These are phyloP conservation scores for Lachancea kluyveri DNA, from an alignment of 805 yeast genomes.

Conservation along the genomic window DNA sequence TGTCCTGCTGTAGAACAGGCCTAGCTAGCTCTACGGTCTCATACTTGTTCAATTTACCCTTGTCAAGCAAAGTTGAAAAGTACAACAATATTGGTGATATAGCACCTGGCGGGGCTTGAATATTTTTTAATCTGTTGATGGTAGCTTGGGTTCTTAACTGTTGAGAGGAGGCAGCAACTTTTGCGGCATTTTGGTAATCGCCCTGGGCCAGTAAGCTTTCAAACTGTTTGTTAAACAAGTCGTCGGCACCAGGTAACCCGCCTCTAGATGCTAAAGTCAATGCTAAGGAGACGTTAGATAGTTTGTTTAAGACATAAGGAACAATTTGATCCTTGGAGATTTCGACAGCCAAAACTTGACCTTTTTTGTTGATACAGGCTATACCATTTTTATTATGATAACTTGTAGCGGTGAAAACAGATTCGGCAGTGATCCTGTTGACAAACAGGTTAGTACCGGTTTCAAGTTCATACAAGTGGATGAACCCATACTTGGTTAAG, in stretches of 20 bases:
- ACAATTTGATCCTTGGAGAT: slow-evolving; percentile 77
- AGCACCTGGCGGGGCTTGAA: slow-evolving; percentile 90
- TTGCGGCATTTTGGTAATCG: slow-evolving; percentile 88
- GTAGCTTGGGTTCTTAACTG: slow-evolving; percentile 92
- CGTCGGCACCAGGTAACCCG: slow-evolving; percentile 96
- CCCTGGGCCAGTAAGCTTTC: slow-evolving; percentile 78
- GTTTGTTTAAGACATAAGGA: slow-evolving; percentile 81
- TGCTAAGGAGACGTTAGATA: slow-evolving; percentile 83
- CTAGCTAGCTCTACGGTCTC: slow-evolving; percentile 93
- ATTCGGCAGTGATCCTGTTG: slow-evolving; percentile 93
- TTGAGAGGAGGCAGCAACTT: slow-evolving; percentile 92
- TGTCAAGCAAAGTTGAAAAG: slow-evolving; percentile 84
- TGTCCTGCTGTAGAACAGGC: slow-evolving; percentile 93
- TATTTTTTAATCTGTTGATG: slow-evolving; percentile 81
- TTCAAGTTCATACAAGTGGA: slow-evolving; percentile 91
- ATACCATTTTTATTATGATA: slow-evolving; percentile 75
- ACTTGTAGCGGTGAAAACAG: slow-evolving; percentile 82
- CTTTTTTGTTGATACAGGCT: slow-evolving; percentile 87
- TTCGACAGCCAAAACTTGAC: slow-evolving; percentile 92
- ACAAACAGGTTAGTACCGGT: slow-evolving; percentile 89
- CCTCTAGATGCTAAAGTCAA: slow-evolving; percentile 88
- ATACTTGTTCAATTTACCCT: slow-evolving; percentile 84
- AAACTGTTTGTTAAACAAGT: slow-evolving; percentile 84
- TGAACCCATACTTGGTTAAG: slow-evolving; percentile 93
- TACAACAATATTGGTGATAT: slow-evolving; percentile 92